Evolutionary conservation across 2,329 filamentous ascomycete species (phyloP), one percentile per base, ranked within the genome.

Genomic region (Venturia pyrina): DNA sequence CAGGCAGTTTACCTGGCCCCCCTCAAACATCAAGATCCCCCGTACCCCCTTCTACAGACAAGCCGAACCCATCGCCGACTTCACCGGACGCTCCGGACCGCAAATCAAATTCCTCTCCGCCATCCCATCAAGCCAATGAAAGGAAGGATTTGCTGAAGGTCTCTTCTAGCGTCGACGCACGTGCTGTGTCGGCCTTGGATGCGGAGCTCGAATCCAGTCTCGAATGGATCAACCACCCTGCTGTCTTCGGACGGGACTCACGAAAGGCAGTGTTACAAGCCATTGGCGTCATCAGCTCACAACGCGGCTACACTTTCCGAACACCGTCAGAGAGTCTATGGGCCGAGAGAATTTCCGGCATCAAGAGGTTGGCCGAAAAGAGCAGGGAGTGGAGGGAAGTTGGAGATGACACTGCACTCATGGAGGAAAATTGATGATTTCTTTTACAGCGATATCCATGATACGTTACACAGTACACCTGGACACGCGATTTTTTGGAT

Each of bases 211-310:
- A 96, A 75, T 86, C 90, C 43, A 91, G 90, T 63, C 80, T 99
- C 19, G 95, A 99, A 77, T 99, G 95, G 95, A 98, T 99, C 76
- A 92, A 89, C 74, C 95, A 99, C 73, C 95, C 95, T 1, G 93
- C 93, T 1, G 91, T 98, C 1, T 99, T 99, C 74, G 89, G 90
- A 10, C 87, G 95, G 46, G 95, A 99, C 75, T 95, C 90, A 66
- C 88, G 95, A 72, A 99, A 99, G 80, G 91, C 93, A 5, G 93
- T 99, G 1, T 82, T 99, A 32, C 95, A 99, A 76, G 91, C 93
- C 19, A 98, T 99, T 70, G 93, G 95, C 7, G 93, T 98, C 68
- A 97, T 99, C 71, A 95, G 90, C 73, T 96, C 90, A 7, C 95
- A 99, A 78, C 85, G 95, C 60, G 93, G 89, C 13, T 96, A 93